phyloP scores from a whole-genome alignment of 1,139 yeast genomes.

The Debaryomyces fabryi region DNA sequence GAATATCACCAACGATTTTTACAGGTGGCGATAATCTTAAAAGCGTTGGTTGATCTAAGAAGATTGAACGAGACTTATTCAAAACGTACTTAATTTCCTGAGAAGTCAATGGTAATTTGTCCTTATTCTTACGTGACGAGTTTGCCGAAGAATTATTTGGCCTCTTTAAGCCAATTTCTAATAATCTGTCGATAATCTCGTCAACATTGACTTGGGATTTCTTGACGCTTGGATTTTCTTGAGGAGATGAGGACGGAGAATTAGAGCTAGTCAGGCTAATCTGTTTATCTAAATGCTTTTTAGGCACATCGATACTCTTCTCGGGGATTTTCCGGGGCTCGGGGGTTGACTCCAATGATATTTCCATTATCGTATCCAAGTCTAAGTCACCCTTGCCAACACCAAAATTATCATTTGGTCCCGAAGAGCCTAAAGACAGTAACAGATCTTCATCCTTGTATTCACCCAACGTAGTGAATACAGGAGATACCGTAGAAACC shows the following conservation, averaged over 20 bases:
- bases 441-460: slow-evolving; percentile 44
- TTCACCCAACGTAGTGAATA: slow-evolving; percentile 37
- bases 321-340: slow-evolving; percentile 22
- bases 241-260: slow-evolving; percentile 28
- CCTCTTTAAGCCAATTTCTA: slow-evolving; percentile 45
- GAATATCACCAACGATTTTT: slow-evolving; percentile 96
- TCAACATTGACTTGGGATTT: slow-evolving; percentile 50
- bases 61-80: slow-evolving; percentile 80
- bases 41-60: slow-evolving; percentile 84
- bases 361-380: slow-evolving; percentile 49
- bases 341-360: slow-evolving; percentile 40
- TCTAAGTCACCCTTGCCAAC: slow-evolving; percentile 8
- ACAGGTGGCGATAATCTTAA: slow-evolving; percentile 93
- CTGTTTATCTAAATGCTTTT: background rate
- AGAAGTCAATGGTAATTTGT: slow-evolving; percentile 47
- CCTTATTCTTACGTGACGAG: slow-evolving; percentile 36
- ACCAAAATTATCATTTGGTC: slow-evolving; percentile 1
- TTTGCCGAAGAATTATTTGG: slow-evolving; percentile 18
- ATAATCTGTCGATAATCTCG: slow-evolving; percentile 54
- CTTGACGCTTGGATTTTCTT: slow-evolving; percentile 11
- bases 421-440: slow-evolving; percentile 37
- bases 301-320: background rate
- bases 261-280: slow-evolving; percentile 25
- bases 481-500: slow-evolving; percentile 30
- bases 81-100: slow-evolving; percentile 68